Evolutionary conservation across 2,329 filamentous ascomycete genomes (phyloP).

Genomic region (Aspergillus alliaceus): DNA sequence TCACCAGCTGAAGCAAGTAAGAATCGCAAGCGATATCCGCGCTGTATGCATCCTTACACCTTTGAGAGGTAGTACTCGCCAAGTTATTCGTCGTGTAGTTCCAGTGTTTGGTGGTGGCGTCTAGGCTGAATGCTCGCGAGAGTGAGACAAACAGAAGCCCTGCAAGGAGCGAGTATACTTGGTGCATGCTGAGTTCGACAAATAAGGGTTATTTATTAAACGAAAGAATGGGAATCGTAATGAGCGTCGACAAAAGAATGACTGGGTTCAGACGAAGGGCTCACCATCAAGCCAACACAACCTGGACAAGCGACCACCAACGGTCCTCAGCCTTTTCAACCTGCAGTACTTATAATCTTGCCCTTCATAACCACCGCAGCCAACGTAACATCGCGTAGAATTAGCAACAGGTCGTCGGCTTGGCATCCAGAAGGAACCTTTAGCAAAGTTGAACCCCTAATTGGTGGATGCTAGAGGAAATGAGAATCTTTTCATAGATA

Average conservation of each 20-base stretch:
- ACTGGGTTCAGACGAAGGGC: background rate
- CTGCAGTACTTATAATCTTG: too few relatives aligned
- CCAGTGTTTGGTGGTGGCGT: slow-evolving; percentile 1
- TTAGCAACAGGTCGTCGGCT: background rate
- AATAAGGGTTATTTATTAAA: background rate
- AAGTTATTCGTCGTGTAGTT: slow-evolving; percentile 10
- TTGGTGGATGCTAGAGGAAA: too few relatives aligned
- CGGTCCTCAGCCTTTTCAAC: too few relatives aligned
- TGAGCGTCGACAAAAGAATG: background rate
- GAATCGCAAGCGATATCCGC: slow-evolving; percentile 10
- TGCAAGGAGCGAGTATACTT: background rate
- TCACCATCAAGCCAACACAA: too few relatives aligned
- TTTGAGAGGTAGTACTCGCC: slow-evolving; percentile 8
- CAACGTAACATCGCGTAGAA: background rate
- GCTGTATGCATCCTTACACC: slow-evolving; percentile 15
- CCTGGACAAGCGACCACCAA: too few relatives aligned
- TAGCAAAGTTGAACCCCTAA: too few relatives aligned
- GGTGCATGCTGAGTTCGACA: background rate
- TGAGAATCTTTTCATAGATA: too few relatives aligned
- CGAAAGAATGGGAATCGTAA: background rate
- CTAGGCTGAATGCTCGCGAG: slow-evolving; percentile 2
- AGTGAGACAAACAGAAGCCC: background rate
- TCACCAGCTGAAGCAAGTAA: slow-evolving; percentile 4
- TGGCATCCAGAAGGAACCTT: too few relatives aligned
- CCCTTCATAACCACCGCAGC: too few relatives aligned